Conservation (phyloP, 768 basidiomycete genomes). For the Russula brevipes region DNA sequence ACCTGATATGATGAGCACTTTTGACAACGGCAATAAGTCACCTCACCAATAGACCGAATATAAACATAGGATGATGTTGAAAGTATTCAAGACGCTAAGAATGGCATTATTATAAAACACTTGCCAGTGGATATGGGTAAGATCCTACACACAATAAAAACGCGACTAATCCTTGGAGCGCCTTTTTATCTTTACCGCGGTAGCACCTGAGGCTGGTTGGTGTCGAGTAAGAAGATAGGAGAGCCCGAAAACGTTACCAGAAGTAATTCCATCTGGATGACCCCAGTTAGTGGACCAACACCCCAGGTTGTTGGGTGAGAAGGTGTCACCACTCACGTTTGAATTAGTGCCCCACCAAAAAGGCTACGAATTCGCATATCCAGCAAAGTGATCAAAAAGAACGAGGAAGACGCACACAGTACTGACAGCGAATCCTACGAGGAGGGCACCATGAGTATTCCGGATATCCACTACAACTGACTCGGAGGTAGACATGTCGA, state of each 20-base stretch:
- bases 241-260: neutral
- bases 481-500: too few relatives aligned
- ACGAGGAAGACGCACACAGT: neutral
- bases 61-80: slow-evolving; percentile 41
- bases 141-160: neutral
- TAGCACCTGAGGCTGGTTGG: neutral
- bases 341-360: slow-evolving; percentile 1
- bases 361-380: neutral
- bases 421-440: slow-evolving; percentile 6
- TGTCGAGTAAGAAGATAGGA: neutral
- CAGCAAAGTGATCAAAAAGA: neutral
- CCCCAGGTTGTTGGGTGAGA: neutral
- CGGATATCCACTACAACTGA: neutral
- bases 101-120: neutral
- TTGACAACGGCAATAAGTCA: neutral
- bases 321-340: slow-evolving; percentile 1
- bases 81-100: slow-evolving; percentile 39
- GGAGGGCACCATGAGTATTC: neutral
- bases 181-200: neutral
- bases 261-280: slow-evolving; percentile 5
- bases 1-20: slow-evolving; percentile 32
- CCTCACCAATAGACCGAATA: slow-evolving; percentile 44
- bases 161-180: neutral
- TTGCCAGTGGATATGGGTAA: too few relatives aligned
- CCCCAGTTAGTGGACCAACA: neutral